Evolutionary conservation across 495 filamentous ascomycete genomes (phyloP).

Genomic region (Immersiella caudata): DNA sequence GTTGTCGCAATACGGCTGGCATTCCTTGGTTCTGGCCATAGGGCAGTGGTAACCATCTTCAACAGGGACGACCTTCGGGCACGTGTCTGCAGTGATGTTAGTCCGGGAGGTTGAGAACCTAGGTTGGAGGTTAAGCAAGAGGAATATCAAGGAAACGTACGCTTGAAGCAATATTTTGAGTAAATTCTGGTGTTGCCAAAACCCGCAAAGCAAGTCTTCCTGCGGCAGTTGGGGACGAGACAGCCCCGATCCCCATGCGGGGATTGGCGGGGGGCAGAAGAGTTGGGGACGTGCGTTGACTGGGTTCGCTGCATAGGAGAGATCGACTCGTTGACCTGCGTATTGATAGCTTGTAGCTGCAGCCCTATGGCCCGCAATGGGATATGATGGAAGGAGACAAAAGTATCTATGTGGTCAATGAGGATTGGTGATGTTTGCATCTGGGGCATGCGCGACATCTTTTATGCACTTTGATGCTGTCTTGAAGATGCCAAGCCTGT

Average conservation of each 20-base stretch:
- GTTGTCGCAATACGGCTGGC: background rate
- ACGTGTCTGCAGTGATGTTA: background rate
- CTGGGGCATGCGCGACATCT: background rate
- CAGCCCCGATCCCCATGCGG: background rate
- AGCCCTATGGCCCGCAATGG: background rate
- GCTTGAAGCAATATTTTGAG: background rate
- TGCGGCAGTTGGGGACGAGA: constrained; percentile 1
- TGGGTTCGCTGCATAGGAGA: background rate
- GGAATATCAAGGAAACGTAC: background rate
- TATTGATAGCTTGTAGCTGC: background rate
- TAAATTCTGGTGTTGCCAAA: constrained; percentile 4
- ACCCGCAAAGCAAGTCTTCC: background rate
- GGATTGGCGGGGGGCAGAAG: background rate
- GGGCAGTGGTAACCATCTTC: constrained; percentile 17
- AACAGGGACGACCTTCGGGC: background rate
- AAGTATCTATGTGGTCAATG: background rate
- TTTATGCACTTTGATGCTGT: background rate
- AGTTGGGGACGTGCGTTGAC: background rate
- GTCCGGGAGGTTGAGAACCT: background rate
- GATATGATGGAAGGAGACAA: background rate
- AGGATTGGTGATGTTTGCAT: background rate
- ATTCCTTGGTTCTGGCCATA: background rate
- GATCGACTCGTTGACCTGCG: background rate
- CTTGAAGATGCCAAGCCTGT: background rate
- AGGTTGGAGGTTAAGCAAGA: background rate